Conservation (phyloP, 148 eudicot species). For the Talinum fruticosum region DNA sequence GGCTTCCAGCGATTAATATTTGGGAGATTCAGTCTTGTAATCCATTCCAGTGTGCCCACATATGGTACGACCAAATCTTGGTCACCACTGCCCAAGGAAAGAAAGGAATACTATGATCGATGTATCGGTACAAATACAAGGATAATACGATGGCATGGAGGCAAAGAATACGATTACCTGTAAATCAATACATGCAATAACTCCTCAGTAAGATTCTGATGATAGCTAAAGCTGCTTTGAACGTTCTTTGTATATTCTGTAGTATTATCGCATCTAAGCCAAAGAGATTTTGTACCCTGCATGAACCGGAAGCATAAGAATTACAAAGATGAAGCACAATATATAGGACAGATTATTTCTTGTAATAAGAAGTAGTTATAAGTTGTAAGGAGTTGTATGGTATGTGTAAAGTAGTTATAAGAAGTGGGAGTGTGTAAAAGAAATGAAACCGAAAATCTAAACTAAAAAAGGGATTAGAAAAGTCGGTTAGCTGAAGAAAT, state of each 20-base stretch:
- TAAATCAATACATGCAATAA: slow-evolving; percentile 32
- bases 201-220: slow-evolving; percentile 26
- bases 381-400: too few species aligned
- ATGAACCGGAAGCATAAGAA: too few species aligned
- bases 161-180: slow-evolving; percentile 28
- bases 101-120: neutral
- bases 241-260: slow-evolving; percentile 23
- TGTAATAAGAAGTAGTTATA: too few species aligned
- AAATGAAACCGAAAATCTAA: too few species aligned
- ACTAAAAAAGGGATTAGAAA: too few species aligned
- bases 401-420: too few species aligned
- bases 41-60: slow-evolving; percentile 35
- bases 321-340: too few species aligned
- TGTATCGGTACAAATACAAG: neutral
- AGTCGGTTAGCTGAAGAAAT: too few species aligned
- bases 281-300: slow-evolving; percentile 32
- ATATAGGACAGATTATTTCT: too few species aligned
- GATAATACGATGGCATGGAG: neutral
- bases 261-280: slow-evolving; percentile 37
- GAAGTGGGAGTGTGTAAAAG: too few species aligned
- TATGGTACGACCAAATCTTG: slow-evolving; percentile 32
- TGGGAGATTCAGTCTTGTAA: slow-evolving; percentile 18
- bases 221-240: slow-evolving; percentile 21
- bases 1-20: slow-evolving; percentile 30
- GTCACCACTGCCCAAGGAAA: slow-evolving; percentile 32